Evolutionary conservation across 306 rosid genomes (phyloP), one percentile per base, ranked within the genome.

Genomic region (Dalbergia cultrata): DNA sequence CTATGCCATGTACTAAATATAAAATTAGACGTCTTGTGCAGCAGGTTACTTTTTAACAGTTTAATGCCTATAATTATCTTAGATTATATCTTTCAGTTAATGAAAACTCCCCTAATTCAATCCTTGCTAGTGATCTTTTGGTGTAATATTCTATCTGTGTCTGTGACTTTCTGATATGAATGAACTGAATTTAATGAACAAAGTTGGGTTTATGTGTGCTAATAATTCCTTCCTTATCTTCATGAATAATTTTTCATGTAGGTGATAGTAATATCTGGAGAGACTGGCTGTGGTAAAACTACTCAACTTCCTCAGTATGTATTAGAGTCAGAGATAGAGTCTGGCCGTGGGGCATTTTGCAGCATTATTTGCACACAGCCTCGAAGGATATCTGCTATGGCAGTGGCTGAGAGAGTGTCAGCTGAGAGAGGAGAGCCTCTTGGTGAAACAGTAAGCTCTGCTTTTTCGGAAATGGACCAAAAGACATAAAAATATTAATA

Each of bases 271-370:
- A 72, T 96, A 79, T 96, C 99, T 39, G 99, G 99, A 83, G 97
- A 96, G 88, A 96, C 99, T 79, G 98, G 99, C 76, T 96, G 99
- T 85, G 98, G 99, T 78, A 96, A 96, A 86, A 96, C 99, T 71
- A 96, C 99, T 8, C 99, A 96, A 88, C 85, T 96, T 90, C 97
- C 99, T 63, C 99, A 96, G 70, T 93, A 90, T 87, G 90, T 96
- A 86, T 87, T 96, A 72, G 98, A 96, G 88, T 89, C 97, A 64
- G 94, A 90, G 90, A 84, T 92, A 66, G 99, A 93, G 82, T 91
- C 97, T 70, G 88, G 83, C 26, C 88, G 87, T 60, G 99, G 98
- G 75, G 98, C 95, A 84, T 84, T 81, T 85, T 96, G 98, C 78
- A 93, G 85, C 82, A 90, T 96, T 59, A 87, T 96, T 71, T 96